Evolutionary conservation across 768 basidiomycete species (phyloP).

Genomic region (Lactarius hatsudake): DNA sequence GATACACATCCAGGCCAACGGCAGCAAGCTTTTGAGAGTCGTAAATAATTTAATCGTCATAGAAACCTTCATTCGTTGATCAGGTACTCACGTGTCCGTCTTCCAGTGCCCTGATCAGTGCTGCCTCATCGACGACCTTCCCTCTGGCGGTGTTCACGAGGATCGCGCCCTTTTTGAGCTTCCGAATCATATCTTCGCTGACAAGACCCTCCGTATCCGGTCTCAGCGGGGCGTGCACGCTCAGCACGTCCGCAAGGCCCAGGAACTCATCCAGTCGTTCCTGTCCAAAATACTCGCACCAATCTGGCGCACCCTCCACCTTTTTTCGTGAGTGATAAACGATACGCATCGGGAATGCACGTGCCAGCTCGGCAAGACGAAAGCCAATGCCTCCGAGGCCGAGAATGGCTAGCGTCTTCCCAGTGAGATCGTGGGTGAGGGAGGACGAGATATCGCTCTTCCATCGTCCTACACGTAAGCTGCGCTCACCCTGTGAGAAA

Average conservation of each 20-base stretch:
- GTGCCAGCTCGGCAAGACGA: constrained; percentile 65
- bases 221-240: constrained; percentile 80
- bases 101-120: constrained; percentile 80
- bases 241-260: constrained; percentile 73
- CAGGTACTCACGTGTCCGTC: constrained; percentile 73
- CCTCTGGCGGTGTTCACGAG: constrained; percentile 91
- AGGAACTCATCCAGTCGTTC: constrained; percentile 63
- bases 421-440: constrained; percentile 60
- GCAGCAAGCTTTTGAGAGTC: constrained; percentile 55
- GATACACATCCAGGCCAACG: constrained; percentile 84
- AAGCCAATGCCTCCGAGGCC: constrained; percentile 77
- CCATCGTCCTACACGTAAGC: constrained; percentile 57
- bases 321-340: constrained; percentile 73
- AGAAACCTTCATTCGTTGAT: neutral
- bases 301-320: constrained; percentile 57
- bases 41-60: neutral
- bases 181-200: constrained; percentile 70
- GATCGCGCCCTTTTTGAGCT: constrained; percentile 72
- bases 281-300: constrained; percentile 70
- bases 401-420: constrained; percentile 67
- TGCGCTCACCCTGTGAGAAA: constrained; percentile 61
- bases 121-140: constrained; percentile 84
- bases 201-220: constrained; percentile 71
- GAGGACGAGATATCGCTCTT: constrained; percentile 50
- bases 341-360: constrained; percentile 86